Evolutionary conservation across 1,284 basidiomycete species (phyloP).

Genomic region (Tylopilus orsonianus): DNA sequence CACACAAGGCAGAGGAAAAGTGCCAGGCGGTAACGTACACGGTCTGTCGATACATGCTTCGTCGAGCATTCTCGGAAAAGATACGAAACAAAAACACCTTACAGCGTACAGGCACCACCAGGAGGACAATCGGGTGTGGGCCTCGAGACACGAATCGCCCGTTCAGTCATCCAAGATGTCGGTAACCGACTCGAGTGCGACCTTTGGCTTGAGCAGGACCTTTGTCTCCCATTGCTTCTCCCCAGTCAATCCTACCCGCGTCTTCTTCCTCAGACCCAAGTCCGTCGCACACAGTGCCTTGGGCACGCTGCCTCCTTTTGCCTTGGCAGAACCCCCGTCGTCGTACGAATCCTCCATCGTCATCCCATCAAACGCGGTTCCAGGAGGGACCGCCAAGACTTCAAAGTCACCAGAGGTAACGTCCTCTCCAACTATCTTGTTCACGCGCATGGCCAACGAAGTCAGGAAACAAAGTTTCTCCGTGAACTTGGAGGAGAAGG

Average conservation of each 20-base stretch:
- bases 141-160: too few species aligned
- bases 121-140: too few species aligned
- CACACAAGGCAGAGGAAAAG: too few species aligned
- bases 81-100: too few species aligned
- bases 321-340: conserved; percentile 19
- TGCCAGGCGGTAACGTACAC: too few species aligned
- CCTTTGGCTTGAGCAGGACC: conserved; percentile 34
- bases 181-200: conserved; percentile 35
- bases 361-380: conserved; percentile 24
- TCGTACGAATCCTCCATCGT: conserved; percentile 37
- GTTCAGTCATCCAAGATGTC: conserved; percentile 35
- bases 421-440: conserved; percentile 36
- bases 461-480: conserved; percentile 32
- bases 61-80: too few species aligned
- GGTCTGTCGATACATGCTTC: too few species aligned
- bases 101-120: too few species aligned
- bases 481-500: conserved; percentile 27
- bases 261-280: conserved; percentile 33
- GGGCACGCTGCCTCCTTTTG: background rate
- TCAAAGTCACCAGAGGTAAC: conserved; percentile 36
- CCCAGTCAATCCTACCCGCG: conserved; percentile 22
- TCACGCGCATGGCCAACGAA: conserved; percentile 29
- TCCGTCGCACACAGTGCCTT: conserved; percentile 37
- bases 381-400: conserved; percentile 28
- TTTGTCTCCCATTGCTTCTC: conserved; percentile 35